Conservation (phyloP, 306 rosid species). For the Gastrolobium bilobum region DNA sequence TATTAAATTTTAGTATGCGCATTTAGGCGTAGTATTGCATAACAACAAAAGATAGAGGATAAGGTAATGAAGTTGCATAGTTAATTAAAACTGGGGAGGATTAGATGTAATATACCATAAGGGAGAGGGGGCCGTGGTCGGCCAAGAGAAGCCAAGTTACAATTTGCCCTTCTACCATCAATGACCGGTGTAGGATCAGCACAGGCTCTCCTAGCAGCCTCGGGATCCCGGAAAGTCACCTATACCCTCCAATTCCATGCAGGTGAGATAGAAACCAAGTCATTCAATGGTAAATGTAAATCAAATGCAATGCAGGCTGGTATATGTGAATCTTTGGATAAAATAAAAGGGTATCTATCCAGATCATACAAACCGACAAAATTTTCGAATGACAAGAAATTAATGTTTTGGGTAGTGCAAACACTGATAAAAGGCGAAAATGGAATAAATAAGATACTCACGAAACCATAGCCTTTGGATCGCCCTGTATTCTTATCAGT, state of each 20-base stretch:
- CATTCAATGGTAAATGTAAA: conserved; percentile 53
- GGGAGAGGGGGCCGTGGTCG: conserved; percentile 78
- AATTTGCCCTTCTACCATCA: conserved; percentile 96
- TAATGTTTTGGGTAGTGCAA: not conserved
- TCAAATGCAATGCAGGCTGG: not conserved
- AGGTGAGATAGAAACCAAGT: conserved; percentile 73
- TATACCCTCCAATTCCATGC: conserved; percentile 87
- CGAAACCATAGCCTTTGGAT: conserved; percentile 99
- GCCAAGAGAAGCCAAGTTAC: conserved; percentile 94
- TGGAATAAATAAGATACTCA: conserved; percentile 67
- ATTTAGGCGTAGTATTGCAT: conserved; percentile 30
- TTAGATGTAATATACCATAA: conserved; percentile 61
- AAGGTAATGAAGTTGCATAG: not conserved
- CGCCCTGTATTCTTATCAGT: conserved; percentile 91
- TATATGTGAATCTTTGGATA: not conserved
- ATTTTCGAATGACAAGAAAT: not conserved
- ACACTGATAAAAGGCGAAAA: not conserved
- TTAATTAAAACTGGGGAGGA: not conserved
- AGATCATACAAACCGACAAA: conserved; percentile 12
- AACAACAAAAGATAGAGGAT: not conserved
- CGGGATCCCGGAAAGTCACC: conserved; percentile 98
- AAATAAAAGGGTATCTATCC: not conserved
- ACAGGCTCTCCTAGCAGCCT: conserved; percentile 95
- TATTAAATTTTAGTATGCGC: conserved; percentile 2
- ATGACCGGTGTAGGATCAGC: conserved; percentile 87